Evolutionary conservation across 768 basidiomycete species (phyloP), one percentile per base, ranked within the genome.

Genomic region (Imleria badia): DNA sequence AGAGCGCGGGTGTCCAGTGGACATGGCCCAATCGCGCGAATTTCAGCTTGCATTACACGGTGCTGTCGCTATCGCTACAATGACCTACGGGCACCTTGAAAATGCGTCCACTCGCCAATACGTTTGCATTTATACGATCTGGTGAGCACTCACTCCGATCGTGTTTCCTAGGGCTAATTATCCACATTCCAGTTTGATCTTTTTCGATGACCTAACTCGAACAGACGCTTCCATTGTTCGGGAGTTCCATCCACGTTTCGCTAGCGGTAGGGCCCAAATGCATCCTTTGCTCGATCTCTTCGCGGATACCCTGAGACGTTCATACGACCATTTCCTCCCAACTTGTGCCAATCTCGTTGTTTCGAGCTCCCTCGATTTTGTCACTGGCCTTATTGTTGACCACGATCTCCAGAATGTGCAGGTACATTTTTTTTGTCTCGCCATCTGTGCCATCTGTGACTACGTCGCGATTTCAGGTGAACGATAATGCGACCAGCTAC

Each of bases 121-220:
- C 26, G 46, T 52, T 15, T 52, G 44, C 30, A 15, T 52, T 40
- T 52, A 52, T 15, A 52, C 52, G 38, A 47, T 44, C 20, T 52
- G 45, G 51, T 39, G 7, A 45, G 44, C 13, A 17, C 26, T 39
- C 17, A 5, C 5, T 31, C n/a, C 36, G 3, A 10, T 23, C 1
- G 26, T n/a, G 15, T 11, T 30, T 45, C 35, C 14, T 19, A 11
- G 15, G 6, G 19, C 2, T 31, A 23, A 52, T 31, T 29, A 8
- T 19, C 26, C 20, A 6, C 19, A 11, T 41, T 42, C 26, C 8
- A 52, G 51, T 14, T 14, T 52, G 38, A 52, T 52, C 12, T 46
- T 46, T 33, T 52, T 52, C 29, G 52, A 52, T 33, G 52, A 52
- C 15, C 31, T 52, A 15, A 52, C 52, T 52, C 52, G 52, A 11